phyloP scores from a whole-genome alignment of 1,139 yeast genomes.

The Debaryomycetaceae sp. region DNA sequence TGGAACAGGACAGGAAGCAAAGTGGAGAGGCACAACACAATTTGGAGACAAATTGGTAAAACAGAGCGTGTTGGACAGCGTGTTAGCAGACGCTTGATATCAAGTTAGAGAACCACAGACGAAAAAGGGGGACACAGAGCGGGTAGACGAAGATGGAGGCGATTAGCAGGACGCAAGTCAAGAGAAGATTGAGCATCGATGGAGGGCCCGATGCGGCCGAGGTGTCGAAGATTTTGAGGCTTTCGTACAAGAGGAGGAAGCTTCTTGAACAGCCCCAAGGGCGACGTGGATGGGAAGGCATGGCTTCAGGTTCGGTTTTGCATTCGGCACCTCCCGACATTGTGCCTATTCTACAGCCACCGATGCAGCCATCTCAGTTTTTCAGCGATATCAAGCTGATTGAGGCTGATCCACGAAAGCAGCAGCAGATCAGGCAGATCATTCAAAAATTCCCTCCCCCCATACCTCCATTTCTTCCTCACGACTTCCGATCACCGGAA shows the following conservation, averaged over 20 bases:
- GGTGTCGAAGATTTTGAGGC: constrained; percentile 2
- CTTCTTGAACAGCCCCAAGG: constrained; percentile 9
- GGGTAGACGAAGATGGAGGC: not conserved
- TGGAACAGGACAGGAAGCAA: not conserved
- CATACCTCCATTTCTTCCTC: constrained; percentile 28
- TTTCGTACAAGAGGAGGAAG: constrained; percentile 8
- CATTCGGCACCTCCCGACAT: constrained; percentile 38
- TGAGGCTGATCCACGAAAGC: constrained; percentile 12
- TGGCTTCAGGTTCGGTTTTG: constrained; percentile 12
- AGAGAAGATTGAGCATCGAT: not conserved
- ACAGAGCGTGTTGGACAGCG: no score
- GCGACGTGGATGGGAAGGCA: constrained; percentile 2
- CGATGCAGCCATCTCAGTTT: constrained; percentile 28
- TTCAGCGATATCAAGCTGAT: constrained; percentile 32
- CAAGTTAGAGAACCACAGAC: no score
- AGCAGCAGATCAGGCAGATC: constrained; percentile 24
- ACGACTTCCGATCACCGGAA: constrained; percentile 6
- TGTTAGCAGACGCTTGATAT: no score
- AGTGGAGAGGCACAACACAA: not conserved
- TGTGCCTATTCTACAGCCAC: constrained; percentile 36
- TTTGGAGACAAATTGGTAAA: no score
- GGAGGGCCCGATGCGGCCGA: constrained; percentile 3
- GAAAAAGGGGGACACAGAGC: not conserved
- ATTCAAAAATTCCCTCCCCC: constrained; percentile 42
- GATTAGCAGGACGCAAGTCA: not conserved